These are phyloP conservation scores for Auricularia cornea DNA, from an alignment of 768 basidiomycete species.

Conservation along the genomic window DNA sequence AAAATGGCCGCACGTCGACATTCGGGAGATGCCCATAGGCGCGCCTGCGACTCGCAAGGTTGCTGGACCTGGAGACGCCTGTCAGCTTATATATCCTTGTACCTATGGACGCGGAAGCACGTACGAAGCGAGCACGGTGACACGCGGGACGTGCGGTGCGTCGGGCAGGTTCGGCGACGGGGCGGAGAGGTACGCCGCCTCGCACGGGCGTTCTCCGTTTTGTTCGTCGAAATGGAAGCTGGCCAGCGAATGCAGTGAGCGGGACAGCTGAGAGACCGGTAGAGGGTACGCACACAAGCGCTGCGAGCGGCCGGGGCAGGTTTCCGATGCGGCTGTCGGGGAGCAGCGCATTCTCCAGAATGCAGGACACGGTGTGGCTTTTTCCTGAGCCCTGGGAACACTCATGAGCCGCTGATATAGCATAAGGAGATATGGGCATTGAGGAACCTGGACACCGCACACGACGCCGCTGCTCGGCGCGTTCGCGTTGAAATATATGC, in stretches of 20 bases:
- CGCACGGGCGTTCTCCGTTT: constrained; percentile 7
- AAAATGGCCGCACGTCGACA: constrained; percentile 45
- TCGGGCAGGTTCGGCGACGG: not conserved
- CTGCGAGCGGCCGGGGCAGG: constrained; percentile 46
- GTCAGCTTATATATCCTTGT: not conserved
- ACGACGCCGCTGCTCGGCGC: constrained; percentile 65
- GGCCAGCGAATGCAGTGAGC: not conserved
- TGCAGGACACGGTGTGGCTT: constrained; percentile 59
- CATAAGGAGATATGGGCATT: too few relatives aligned
- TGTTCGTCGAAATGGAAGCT: constrained; percentile 10
- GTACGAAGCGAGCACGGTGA: constrained; percentile 7
- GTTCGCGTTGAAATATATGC: constrained; percentile 26
- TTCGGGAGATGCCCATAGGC: constrained; percentile 5
- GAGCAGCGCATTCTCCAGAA: constrained; percentile 67
- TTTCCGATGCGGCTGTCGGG: constrained; percentile 40
- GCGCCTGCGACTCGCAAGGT: not conserved
- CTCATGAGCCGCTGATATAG: too few relatives aligned
- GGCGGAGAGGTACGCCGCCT: constrained; percentile 7
- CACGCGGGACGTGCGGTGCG: not conserved
- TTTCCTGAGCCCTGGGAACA: constrained; percentile 52
- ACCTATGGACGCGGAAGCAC: not conserved
- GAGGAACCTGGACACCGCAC: constrained; percentile 42
- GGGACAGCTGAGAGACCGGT: not conserved
- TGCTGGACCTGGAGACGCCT: constrained; percentile 6
- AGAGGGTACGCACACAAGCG: constrained; percentile 34